Conservation (phyloP, 306 rosid species). For the Inga oerstediana region DNA sequence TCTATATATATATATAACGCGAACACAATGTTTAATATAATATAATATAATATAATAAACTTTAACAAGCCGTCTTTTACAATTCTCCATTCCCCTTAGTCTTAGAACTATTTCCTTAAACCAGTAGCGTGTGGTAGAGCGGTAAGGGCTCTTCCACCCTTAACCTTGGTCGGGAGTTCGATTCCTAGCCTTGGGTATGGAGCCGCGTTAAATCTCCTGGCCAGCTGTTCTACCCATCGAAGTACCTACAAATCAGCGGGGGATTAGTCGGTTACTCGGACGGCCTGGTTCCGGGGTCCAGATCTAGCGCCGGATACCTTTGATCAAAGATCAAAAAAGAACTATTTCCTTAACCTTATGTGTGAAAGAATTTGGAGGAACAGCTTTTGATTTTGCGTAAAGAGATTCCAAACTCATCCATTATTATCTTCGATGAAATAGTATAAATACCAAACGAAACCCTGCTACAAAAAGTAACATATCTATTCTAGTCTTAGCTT, state of each 20-base stretch:
- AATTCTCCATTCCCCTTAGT: conserved; percentile 39
- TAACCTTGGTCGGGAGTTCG: too few relatives aligned
- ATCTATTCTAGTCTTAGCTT: conserved; percentile 29
- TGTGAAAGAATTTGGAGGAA: conserved; percentile 32
- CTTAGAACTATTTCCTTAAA: conserved; percentile 31
- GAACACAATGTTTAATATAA: too few relatives aligned
- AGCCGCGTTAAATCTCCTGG: too few relatives aligned
- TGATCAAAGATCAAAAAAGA: too few relatives aligned
- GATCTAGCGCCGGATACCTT: too few relatives aligned
- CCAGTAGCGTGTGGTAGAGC: too few relatives aligned
- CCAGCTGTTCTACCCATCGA: too few relatives aligned
- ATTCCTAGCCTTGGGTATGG: too few relatives aligned
- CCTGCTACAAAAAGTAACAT: conserved; percentile 29
- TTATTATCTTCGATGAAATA: conserved; percentile 37
- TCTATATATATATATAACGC: neutral
- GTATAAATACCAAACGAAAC: conserved; percentile 24
- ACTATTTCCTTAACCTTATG: conserved; percentile 37
- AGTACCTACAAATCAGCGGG: too few relatives aligned
- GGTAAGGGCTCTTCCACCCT: too few relatives aligned
- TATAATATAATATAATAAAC: neutral
- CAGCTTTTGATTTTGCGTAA: conserved; percentile 58
- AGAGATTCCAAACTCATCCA: conserved; percentile 80
- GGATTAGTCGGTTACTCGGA: too few relatives aligned
- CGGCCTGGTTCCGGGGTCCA: too few relatives aligned
- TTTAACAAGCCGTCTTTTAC: conserved; percentile 35